Conservation (phyloP, 306 rosid genomes). For the Cucurbita ficifolia region DNA sequence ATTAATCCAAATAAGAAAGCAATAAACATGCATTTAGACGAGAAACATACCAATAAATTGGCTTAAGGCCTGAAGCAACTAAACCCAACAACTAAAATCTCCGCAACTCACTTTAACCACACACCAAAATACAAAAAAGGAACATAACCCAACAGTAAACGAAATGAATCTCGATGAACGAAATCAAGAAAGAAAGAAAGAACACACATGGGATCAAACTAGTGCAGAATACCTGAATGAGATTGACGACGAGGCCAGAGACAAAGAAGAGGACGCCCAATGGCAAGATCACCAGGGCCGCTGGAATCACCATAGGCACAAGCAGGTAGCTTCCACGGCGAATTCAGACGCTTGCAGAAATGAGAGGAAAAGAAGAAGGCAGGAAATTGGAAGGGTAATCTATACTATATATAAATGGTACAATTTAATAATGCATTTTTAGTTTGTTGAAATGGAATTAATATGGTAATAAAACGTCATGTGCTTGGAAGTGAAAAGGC, state of each 20-base stretch:
- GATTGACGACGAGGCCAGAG: constrained; percentile 73
- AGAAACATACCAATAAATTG: neutral
- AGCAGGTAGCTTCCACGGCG: neutral
- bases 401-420: no score
- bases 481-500: no score
- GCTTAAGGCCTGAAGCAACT: neutral
- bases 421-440: no score
- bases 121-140: neutral
- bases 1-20: neutral
- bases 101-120: neutral
- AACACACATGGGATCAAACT: neutral
- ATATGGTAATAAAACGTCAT: no score
- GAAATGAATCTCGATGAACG: neutral
- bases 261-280: constrained; percentile 69
- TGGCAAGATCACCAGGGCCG: constrained; percentile 66
- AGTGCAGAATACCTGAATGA: constrained; percentile 50
- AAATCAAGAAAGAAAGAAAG: neutral
- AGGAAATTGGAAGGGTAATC: neutral
- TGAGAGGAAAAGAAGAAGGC: neutral
- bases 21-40: neutral
- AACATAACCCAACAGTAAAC: neutral
- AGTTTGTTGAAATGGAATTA: no score
- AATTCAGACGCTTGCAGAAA: neutral
- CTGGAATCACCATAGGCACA: constrained; percentile 53
- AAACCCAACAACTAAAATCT: neutral